These are phyloP conservation scores for Mycena amicta DNA, from an alignment of 768 basidiomycete species.

Conservation along the genomic window DNA sequence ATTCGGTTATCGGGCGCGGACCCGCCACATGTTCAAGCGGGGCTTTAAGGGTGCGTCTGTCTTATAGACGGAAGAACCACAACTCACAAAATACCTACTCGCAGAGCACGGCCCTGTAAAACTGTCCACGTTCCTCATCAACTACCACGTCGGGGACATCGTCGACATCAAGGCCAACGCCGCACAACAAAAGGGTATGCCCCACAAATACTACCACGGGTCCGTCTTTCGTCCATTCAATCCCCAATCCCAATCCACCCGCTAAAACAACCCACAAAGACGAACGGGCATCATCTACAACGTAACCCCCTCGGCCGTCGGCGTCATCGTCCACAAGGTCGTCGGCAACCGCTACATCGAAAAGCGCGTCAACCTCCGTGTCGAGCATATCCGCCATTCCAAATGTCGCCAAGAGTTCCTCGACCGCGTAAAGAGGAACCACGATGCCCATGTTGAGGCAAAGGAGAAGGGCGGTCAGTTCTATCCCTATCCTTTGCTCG, in stretches of 20 bases:
- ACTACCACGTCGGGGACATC: constrained; percentile 95
- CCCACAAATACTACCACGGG: constrained; percentile 99
- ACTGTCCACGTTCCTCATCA: constrained; percentile 90
- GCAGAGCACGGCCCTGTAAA: constrained; percentile 88
- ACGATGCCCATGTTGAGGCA: constrained; percentile 77
- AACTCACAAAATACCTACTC: constrained; percentile 7
- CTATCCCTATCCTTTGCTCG: too few species aligned
- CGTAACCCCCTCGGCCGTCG: constrained; percentile 91
- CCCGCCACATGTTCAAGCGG: constrained; percentile 99
- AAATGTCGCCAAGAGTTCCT: constrained; percentile 98
- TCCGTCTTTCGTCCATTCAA: constrained; percentile 43
- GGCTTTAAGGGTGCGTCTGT: constrained; percentile 87
- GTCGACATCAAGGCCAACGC: constrained; percentile 99
- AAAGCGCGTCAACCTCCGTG: constrained; percentile 98
- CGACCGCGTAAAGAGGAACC: constrained; percentile 93
- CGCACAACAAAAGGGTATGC: constrained; percentile 99
- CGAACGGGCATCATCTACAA: constrained; percentile 99
- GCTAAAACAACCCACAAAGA: constrained; percentile 41
- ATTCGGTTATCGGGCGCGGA: constrained; percentile 99
- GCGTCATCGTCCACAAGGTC: constrained; percentile 97
- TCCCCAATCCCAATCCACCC: neutral
- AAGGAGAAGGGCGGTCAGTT: constrained; percentile 90
- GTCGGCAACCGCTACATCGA: constrained; percentile 99
- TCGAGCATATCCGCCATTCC: constrained; percentile 96
- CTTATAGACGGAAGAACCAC: neutral